These are phyloP conservation scores for Naganishia friedmannii DNA, from an alignment of 768 basidiomycete genomes.

Conservation along the genomic window DNA sequence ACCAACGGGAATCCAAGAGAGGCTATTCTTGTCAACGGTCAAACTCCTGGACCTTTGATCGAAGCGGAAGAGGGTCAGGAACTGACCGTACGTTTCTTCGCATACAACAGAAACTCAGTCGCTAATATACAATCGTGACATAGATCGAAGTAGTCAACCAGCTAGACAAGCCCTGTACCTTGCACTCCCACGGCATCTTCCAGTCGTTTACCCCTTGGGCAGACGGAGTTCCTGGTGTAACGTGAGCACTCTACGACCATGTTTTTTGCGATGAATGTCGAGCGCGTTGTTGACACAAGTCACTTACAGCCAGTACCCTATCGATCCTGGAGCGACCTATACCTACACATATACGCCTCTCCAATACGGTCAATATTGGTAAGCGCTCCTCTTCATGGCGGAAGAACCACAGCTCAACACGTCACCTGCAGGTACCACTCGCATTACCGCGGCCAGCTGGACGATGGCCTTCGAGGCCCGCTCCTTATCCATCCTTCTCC, in stretches of 20 bases:
- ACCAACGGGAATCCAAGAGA: constrained; percentile 26
- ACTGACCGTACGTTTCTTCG: constrained; percentile 9
- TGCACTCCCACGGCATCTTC: constrained; percentile 28
- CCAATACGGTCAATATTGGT: constrained; percentile 29
- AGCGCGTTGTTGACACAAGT: neutral
- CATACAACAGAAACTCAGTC: neutral
- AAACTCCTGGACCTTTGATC: constrained; percentile 30
- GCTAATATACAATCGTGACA: neutral
- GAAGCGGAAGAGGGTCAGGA: constrained; percentile 27
- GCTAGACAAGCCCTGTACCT: constrained; percentile 8
- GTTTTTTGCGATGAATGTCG: neutral
- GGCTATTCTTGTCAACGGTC: constrained; percentile 29
- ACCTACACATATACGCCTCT: constrained; percentile 22
- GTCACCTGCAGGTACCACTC: constrained; percentile 25
- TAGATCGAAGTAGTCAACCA: constrained; percentile 23
- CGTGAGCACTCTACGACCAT: constrained; percentile 9
- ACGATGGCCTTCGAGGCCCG: constrained; percentile 29
- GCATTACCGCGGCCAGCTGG: constrained; percentile 26
- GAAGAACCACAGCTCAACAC: neutral
- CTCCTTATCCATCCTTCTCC: constrained; percentile 26
- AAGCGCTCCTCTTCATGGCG: neutral
- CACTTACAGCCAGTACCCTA: constrained; percentile 18
- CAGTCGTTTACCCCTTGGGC: constrained; percentile 22
- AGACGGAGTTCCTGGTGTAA: constrained; percentile 28
- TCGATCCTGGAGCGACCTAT: constrained; percentile 25